Evolutionary conservation across 2,329 filamentous ascomycete genomes (phyloP).

Genomic region (Lachnellula subtilissima): DNA sequence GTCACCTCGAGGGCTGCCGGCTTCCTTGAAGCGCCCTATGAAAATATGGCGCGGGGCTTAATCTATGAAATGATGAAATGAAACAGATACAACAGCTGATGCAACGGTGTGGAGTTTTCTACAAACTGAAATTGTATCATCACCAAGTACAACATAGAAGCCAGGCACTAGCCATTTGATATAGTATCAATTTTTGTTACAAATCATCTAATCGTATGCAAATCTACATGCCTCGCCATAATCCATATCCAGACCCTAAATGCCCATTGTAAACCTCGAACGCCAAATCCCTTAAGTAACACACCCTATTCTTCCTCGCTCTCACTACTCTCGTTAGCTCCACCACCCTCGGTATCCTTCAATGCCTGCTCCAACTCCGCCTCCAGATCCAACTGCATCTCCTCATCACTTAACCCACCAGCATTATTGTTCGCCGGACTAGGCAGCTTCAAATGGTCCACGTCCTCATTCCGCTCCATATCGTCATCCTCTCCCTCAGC

Average conservation of each 20-base stretch:
- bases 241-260: not conserved
- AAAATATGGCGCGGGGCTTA: too few relatives aligned
- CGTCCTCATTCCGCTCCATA: slow-evolving; percentile 30
- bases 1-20: too few relatives aligned
- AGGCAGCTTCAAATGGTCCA: slow-evolving; percentile 46
- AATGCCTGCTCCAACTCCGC: slow-evolving; percentile 31
- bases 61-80: too few relatives aligned
- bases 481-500: slow-evolving; percentile 44
- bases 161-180: not conserved
- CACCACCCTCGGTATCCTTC: slow-evolving; percentile 22
- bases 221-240: not conserved
- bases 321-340: slow-evolving; percentile 28
- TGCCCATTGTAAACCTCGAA: not conserved
- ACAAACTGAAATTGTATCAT: too few relatives aligned
- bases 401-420: slow-evolving; percentile 27
- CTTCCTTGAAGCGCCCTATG: too few relatives aligned
- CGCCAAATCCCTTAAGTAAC: not conserved
- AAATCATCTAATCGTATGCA: not conserved
- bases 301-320: slow-evolving; percentile 32
- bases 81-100: too few relatives aligned
- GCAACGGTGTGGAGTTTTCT: too few relatives aligned
- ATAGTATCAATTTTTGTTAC: not conserved
- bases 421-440: slow-evolving; percentile 43
- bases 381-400: slow-evolving; percentile 31
- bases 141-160: not conserved